These are phyloP conservation scores for Botryotinia convoluta DNA, from an alignment of 2,329 filamentous ascomycete genomes.

Conservation along the genomic window DNA sequence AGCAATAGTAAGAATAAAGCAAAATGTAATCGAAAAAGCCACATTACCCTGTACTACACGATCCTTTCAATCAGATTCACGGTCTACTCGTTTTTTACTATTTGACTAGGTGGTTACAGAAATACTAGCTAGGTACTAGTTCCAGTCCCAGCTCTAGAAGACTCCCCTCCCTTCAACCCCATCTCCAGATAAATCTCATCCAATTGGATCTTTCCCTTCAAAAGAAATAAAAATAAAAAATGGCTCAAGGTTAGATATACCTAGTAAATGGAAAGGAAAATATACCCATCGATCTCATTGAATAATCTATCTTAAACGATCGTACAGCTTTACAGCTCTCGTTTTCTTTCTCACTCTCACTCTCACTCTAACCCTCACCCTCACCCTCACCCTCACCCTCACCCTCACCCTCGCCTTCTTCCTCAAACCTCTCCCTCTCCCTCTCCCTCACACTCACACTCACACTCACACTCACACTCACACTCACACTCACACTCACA, in stretches of 20 bases:
- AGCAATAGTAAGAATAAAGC: neutral
- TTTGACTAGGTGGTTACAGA: slow-evolving; percentile 5
- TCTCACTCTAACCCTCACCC: too few relatives aligned
- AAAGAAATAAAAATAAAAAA: neutral
- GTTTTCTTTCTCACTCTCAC: neutral
- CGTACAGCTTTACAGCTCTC: neutral
- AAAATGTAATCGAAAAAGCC: neutral
- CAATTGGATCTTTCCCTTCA: slow-evolving; percentile 1
- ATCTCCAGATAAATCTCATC: neutral
- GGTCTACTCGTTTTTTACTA: neutral
- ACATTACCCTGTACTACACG: neutral
- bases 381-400: too few relatives aligned
- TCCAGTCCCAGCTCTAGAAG: neutral
- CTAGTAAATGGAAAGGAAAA: neutral
- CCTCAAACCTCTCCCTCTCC: too few relatives aligned
- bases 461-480: too few relatives aligned
- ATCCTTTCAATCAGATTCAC: slow-evolving; percentile 2
- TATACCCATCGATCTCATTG: slow-evolving; percentile 2
- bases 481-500: too few relatives aligned
- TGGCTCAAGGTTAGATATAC: neutral
- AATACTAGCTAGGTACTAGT: neutral
- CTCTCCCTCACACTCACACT: too few relatives aligned
- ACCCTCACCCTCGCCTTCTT: neutral
- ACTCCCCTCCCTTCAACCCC: neutral
- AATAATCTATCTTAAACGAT: neutral